phyloP scores from a whole-genome alignment of 202 grass and related monocot genomes.

The Saccharum hybrid region DNA sequence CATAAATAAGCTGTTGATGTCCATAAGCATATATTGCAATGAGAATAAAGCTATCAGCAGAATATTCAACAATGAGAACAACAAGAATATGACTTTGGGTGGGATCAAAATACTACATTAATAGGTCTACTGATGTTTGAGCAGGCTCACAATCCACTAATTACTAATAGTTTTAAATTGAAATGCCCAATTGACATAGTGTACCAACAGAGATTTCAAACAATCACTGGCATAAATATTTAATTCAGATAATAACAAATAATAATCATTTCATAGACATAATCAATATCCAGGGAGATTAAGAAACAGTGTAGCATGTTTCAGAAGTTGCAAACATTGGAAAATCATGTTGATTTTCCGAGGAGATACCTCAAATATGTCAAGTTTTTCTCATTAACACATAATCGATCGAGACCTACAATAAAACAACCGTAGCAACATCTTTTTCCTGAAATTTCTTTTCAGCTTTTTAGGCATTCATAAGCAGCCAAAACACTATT shows the following conservation, averaged over 20 bases:
- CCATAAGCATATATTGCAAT: conserved; percentile 17
- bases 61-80: conserved; percentile 16
- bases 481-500: neutral
- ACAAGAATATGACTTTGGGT: conserved; percentile 2
- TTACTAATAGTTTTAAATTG: conserved; percentile 2
- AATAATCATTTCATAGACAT: neutral
- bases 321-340: neutral
- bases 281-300: conserved; percentile 2
- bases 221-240: conserved; percentile 11
- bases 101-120: conserved; percentile 17
- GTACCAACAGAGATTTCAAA: conserved; percentile 3
- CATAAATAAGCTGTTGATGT: conserved; percentile 24
- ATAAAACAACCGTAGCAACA: neutral
- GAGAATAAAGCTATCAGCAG: neutral
- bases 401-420: neutral
- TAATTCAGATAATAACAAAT: conserved; percentile 30
- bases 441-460: conserved; percentile 12
- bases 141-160: neutral
- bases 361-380: conserved; percentile 2
- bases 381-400: neutral
- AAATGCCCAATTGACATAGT: neutral
- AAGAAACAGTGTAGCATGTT: neutral
- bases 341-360: conserved; percentile 9
- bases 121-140: conserved; percentile 18
- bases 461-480: conserved; percentile 14